These are phyloP conservation scores for Nothophaeocryptopus gaeumannii DNA, from an alignment of 2,329 filamentous ascomycete genomes.

Conservation along the genomic window DNA sequence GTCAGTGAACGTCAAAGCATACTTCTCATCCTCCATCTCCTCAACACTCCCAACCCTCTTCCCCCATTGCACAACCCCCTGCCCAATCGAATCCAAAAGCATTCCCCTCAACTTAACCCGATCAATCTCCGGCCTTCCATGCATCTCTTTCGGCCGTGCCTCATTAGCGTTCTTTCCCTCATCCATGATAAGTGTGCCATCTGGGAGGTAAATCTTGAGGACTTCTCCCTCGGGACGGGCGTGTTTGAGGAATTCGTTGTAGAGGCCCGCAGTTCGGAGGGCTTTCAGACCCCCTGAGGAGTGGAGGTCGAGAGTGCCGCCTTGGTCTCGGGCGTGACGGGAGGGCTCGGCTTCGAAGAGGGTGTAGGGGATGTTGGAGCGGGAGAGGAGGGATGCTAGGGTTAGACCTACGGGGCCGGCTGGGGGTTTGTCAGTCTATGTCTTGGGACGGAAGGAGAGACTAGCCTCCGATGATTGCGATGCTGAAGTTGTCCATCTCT, in stretches of 20 bases:
- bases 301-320: constrained; percentile 36
- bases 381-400: constrained; percentile 30
- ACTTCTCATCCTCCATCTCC: constrained; percentile 22
- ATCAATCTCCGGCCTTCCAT: constrained; percentile 43
- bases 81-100: constrained; percentile 37
- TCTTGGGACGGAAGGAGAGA: no score
- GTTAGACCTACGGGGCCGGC: constrained; percentile 33
- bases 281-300: constrained; percentile 29
- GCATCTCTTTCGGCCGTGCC: constrained; percentile 1
- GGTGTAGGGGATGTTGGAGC: constrained; percentile 23
- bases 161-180: no score
- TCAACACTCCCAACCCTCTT: no score
- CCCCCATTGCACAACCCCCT: constrained; percentile 36
- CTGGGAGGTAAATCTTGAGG: no score
- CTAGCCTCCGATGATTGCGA: no score
- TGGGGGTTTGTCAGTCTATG: neutral
- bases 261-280: constrained; percentile 31
- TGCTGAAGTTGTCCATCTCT: no score
- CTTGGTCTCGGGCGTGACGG: constrained; percentile 8
- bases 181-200: no score
- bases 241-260: constrained; percentile 27
- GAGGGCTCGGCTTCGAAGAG: constrained; percentile 27
- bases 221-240: constrained; percentile 17
- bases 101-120: constrained; percentile 36
- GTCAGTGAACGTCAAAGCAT: no score